Conservation (phyloP, 164 flowering plant genomes). For the Umbellularia californica region DNA sequence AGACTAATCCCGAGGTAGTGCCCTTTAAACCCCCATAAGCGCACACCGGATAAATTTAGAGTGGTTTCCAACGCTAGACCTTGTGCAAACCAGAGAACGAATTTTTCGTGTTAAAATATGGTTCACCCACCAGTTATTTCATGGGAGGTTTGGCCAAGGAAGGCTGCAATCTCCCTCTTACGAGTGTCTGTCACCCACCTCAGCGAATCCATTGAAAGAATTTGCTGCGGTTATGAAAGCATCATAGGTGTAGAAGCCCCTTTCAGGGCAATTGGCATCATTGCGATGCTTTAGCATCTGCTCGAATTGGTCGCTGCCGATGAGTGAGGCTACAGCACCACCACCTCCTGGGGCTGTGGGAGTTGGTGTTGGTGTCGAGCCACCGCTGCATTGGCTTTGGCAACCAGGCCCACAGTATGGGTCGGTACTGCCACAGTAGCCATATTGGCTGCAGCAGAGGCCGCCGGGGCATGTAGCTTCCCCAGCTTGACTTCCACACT, state of each 20-base stretch:
- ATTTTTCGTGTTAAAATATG: neutral
- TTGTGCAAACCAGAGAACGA: too few species aligned
- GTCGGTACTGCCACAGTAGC: neutral
- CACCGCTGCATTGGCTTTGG: conserved; percentile 2
- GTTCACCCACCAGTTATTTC: conserved; percentile 36
- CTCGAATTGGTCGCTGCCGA: neutral
- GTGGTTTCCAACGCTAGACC: too few species aligned
- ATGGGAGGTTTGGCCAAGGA: conserved; percentile 49
- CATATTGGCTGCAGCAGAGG: conserved; percentile 9
- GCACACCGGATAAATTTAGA: too few species aligned
- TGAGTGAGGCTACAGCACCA: neutral
- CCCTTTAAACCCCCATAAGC: too few species aligned
- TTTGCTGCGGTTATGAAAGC: conserved; percentile 41
- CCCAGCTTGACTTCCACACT: neutral
- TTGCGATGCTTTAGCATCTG: neutral
- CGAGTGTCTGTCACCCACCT: conserved; percentile 24
- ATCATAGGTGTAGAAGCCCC: conserved; percentile 42
- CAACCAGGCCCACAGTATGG: neutral
- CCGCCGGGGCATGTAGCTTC: neutral
- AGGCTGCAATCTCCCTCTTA: conserved; percentile 49
- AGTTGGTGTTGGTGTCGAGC: neutral
- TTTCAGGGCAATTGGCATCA: neutral
- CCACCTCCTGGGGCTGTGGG: neutral
- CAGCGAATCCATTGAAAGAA: conserved; percentile 28
- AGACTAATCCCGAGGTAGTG: too few species aligned